phyloP scores from a whole-genome alignment of 192 early-diverging fungal genomes.

The Linnemannia hyalina region DNA sequence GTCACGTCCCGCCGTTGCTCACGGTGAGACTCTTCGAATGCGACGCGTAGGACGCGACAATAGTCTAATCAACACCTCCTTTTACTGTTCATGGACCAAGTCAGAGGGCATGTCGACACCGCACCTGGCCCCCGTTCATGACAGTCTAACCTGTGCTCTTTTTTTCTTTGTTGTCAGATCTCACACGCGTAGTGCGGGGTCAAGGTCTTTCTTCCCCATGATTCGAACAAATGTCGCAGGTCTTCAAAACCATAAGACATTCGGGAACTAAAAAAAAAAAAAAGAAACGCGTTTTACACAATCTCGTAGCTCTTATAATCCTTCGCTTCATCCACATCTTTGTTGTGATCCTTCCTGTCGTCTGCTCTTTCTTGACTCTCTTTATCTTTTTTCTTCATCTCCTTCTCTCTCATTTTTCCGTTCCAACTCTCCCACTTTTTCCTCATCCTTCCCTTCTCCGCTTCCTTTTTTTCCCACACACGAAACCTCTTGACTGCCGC shows the following conservation, averaged over 20 bases:
- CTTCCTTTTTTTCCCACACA: slow-evolving; percentile 12
- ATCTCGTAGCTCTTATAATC: background rate
- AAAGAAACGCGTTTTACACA: background rate
- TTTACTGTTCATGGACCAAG: too few relatives aligned
- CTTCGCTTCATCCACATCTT: background rate
- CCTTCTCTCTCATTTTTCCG: background rate
- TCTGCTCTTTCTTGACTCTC: background rate
- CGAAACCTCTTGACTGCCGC: background rate
- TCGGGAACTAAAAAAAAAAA: slow-evolving; percentile 1
- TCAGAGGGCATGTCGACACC: background rate
- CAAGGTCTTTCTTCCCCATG: background rate
- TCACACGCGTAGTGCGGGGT: background rate
- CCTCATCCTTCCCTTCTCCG: background rate
- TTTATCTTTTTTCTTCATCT: background rate
- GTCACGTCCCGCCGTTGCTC: background rate
- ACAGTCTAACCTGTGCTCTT: background rate
- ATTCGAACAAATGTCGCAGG: slow-evolving; percentile 1
- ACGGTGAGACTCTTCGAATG: background rate
- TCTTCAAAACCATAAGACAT: background rate
- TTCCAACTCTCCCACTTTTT: background rate
- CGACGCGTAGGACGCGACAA: slow-evolving; percentile 7
- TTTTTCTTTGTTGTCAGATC: background rate
- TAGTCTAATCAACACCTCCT: background rate
- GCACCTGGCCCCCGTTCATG: background rate
- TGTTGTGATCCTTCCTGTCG: background rate